phyloP scores from a whole-genome alignment of 2,329 filamentous ascomycete species.

The Ceratocystis albifundus region DNA sequence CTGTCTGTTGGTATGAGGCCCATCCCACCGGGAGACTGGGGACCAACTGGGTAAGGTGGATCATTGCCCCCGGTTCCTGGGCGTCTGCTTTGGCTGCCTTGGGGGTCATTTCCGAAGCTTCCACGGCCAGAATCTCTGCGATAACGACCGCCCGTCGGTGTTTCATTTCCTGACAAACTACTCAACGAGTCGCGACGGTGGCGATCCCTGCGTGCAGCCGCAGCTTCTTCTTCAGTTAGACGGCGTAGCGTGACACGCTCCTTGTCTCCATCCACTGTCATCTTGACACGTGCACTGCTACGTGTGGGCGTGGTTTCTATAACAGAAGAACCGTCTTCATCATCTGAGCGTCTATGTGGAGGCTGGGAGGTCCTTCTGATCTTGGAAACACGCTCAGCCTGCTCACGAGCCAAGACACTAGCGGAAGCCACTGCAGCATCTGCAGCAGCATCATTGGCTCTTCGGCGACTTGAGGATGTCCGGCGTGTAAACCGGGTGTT shows the following conservation, averaged over 20 bases:
- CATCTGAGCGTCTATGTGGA: constrained; percentile 20
- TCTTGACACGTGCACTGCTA: constrained; percentile 43
- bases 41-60: constrained; percentile 47
- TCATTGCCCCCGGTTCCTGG: constrained; percentile 43
- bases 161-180: constrained; percentile 47
- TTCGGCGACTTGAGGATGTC: constrained; percentile 37
- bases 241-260: constrained; percentile 51
- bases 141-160: constrained; percentile 39
- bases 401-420: constrained; percentile 38
- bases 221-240: constrained; percentile 49
- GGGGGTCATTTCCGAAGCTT: constrained; percentile 17
- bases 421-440: constrained; percentile 40
- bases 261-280: constrained; percentile 43
- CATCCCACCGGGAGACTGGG: constrained; percentile 31
- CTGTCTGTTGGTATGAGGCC: constrained; percentile 40
- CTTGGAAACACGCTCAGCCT: constrained; percentile 28
- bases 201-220: constrained; percentile 28
- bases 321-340: constrained; percentile 27
- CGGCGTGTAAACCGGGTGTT: constrained; percentile 30
- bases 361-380: constrained; percentile 20
- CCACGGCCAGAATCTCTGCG: constrained; percentile 37
- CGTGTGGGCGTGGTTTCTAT: constrained; percentile 34
- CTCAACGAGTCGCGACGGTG: constrained; percentile 42
- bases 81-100: constrained; percentile 13
- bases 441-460: constrained; percentile 37